Evolutionary conservation across 768 basidiomycete species (phyloP).

Genomic region (Boletus reticuloceps): DNA sequence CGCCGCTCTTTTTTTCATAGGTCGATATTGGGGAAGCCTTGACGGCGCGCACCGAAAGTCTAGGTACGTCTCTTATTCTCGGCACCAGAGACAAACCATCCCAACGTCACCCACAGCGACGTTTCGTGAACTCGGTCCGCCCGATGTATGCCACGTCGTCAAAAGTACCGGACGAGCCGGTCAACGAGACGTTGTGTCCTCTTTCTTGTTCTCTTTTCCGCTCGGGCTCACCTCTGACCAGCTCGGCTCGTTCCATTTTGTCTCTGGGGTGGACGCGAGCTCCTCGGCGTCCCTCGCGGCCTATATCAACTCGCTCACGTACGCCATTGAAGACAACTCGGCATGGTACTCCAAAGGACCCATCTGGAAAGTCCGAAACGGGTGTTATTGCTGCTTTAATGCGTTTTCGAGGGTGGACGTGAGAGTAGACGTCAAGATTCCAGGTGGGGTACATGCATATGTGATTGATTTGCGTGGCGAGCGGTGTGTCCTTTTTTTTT

Average conservation of each 20-base stretch:
- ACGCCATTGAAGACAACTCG: constrained; percentile 85
- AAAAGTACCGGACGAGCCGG: constrained; percentile 85
- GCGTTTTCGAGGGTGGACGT: constrained; percentile 97
- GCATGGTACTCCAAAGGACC: constrained; percentile 90
- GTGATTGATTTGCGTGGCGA: constrained; percentile 93
- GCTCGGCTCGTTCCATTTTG: constrained; percentile 96
- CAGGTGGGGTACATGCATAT: constrained; percentile 94
- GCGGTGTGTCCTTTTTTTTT: constrained; percentile 58
- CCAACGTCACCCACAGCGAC: constrained; percentile 54
- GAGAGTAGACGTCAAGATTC: constrained; percentile 97
- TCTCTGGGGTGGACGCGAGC: constrained; percentile 98
- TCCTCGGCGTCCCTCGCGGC: constrained; percentile 97
- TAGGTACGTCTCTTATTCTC: constrained; percentile 57
- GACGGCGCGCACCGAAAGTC: constrained; percentile 84
- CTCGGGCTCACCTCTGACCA: constrained; percentile 25
- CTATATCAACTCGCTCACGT: constrained; percentile 98
- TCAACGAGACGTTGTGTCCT: constrained; percentile 74
- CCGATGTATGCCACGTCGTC: constrained; percentile 93
- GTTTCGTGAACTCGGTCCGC: constrained; percentile 96
- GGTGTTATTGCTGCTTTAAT: constrained; percentile 97
- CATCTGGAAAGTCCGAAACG: constrained; percentile 88
- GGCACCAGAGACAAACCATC: background rate
- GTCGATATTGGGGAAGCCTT: constrained; percentile 90
- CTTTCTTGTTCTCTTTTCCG: too few relatives aligned
- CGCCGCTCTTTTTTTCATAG: constrained; percentile 32